Conservation (phyloP, 176 grass and related monocot species). For the Chrysopogon serrulatus region DNA sequence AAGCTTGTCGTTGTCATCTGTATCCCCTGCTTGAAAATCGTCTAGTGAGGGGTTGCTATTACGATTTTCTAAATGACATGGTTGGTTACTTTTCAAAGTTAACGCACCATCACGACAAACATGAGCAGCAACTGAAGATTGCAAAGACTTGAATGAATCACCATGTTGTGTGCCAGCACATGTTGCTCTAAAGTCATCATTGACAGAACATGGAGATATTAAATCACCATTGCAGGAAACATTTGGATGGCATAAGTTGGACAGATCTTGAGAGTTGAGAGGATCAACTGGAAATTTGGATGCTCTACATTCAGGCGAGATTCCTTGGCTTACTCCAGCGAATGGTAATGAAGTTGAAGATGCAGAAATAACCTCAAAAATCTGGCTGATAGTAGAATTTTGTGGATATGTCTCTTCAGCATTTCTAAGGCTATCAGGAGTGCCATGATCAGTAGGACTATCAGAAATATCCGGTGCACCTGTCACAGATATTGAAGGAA, state of each 20-base stretch:
- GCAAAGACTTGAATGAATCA: not conserved
- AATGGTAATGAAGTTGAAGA: conserved; percentile 26
- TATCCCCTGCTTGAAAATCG: conserved; percentile 26
- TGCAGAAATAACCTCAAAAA: conserved; percentile 20
- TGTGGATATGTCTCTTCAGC: conserved; percentile 20
- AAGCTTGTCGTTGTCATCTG: conserved; percentile 34
- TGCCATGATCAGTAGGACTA: conserved; percentile 12
- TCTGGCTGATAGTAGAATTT: conserved; percentile 20
- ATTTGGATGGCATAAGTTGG: conserved; percentile 13
- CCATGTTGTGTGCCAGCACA: not conserved
- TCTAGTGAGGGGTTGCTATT: conserved; percentile 11
- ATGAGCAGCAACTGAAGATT: conserved; percentile 1
- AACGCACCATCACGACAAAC: conserved; percentile 8
- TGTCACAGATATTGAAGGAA: conserved; percentile 27
- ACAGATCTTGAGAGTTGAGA: not conserved
- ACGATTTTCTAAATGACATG: not conserved
- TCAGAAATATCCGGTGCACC: conserved; percentile 4
- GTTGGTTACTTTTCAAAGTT: conserved; percentile 1
- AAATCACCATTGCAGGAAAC: conserved; percentile 10
- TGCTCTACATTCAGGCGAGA: conserved; percentile 5
- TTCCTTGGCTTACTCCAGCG: not conserved
- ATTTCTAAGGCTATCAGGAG: conserved; percentile 1
- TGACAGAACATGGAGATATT: conserved; percentile 9
- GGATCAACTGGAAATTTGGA: conserved; percentile 8
- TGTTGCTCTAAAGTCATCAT: not conserved